Percentiles rank a stretch among this genome's conserved stretches.
phyloP scores from a whole-genome alignment of 2,329 filamentous ascomycete species.

The Sporothrix brunneoviolacea region DNA sequence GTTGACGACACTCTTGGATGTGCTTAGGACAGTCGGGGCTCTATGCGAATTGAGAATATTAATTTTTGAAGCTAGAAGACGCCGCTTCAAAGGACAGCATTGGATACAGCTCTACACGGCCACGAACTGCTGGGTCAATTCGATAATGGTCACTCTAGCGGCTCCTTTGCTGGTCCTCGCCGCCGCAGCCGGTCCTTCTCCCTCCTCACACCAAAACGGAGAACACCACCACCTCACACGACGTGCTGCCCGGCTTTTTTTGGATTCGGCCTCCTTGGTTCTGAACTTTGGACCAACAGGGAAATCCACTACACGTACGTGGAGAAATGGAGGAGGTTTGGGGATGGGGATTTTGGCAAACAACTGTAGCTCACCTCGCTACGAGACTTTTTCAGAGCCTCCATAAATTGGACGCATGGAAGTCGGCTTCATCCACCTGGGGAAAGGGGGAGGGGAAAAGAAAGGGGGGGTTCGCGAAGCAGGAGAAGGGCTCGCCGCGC shows the following conservation, averaged over 20 bases:
- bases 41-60: conserved; percentile 3
- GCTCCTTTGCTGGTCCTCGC: neutral
- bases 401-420: neutral
- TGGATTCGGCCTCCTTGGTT: too few species aligned
- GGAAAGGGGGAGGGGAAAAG: neutral
- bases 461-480: neutral
- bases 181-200: neutral
- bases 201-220: too few species aligned
- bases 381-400: conserved; percentile 5
- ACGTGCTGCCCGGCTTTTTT: too few species aligned
- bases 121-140: conserved; percentile 4
- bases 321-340: neutral
- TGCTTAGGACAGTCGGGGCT: neutral
- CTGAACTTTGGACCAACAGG: too few species aligned
- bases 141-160: neutral
- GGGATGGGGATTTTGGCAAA: neutral
- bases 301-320: too few species aligned
- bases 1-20: neutral
- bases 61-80: conserved; percentile 6
- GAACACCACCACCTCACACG: too few species aligned
- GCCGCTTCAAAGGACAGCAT: conserved; percentile 4
- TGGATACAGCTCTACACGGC: neutral
- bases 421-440: neutral
- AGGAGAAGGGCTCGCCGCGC: conserved; percentile 11
- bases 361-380: conserved; percentile 17